phyloP scores from a whole-genome alignment of 2,329 filamentous ascomycete species.

The Trichoderma endophyticum region DNA sequence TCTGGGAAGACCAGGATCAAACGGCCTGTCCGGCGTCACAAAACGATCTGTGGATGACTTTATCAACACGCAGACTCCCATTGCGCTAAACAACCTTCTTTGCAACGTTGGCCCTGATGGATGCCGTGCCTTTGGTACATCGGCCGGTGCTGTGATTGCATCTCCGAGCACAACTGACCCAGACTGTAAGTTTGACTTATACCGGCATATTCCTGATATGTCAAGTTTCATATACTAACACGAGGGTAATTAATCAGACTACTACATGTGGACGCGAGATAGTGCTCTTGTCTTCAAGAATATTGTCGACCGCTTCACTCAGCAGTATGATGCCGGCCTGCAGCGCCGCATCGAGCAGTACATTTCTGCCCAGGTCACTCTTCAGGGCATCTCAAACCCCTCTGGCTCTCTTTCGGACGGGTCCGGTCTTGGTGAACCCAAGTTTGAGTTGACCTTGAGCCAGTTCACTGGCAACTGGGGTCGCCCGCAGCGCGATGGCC shows the following conservation, averaged over 20 bases:
- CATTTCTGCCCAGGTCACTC: constrained; percentile 61
- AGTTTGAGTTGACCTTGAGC: constrained; percentile 63
- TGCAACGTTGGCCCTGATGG: constrained; percentile 59
- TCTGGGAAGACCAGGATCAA: constrained; percentile 42
- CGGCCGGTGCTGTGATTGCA: constrained; percentile 53
- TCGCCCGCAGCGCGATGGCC: constrained; percentile 76
- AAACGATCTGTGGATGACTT: constrained; percentile 53
- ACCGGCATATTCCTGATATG: background rate
- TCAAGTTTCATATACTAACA: background rate
- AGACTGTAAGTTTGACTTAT: constrained; percentile 46
- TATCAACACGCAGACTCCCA: constrained; percentile 49
- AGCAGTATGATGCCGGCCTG: constrained; percentile 55
- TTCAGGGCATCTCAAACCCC: constrained; percentile 67
- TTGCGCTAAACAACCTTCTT: constrained; percentile 50
- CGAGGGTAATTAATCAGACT: constrained; percentile 51
- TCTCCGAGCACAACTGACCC: constrained; percentile 53
- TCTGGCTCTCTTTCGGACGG: constrained; percentile 57
- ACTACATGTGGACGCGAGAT: constrained; percentile 76
- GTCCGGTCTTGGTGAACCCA: constrained; percentile 65
- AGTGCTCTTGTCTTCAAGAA: constrained; percentile 67
- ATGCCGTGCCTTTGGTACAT: constrained; percentile 46
- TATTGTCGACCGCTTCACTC: constrained; percentile 62
- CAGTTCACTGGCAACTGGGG: constrained; percentile 68
- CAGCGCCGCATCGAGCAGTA: constrained; percentile 65
- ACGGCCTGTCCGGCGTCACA: constrained; percentile 30